Evolutionary conservation across 495 filamentous ascomycete genomes (phyloP).

Genomic region (Penicillium paxilli): DNA sequence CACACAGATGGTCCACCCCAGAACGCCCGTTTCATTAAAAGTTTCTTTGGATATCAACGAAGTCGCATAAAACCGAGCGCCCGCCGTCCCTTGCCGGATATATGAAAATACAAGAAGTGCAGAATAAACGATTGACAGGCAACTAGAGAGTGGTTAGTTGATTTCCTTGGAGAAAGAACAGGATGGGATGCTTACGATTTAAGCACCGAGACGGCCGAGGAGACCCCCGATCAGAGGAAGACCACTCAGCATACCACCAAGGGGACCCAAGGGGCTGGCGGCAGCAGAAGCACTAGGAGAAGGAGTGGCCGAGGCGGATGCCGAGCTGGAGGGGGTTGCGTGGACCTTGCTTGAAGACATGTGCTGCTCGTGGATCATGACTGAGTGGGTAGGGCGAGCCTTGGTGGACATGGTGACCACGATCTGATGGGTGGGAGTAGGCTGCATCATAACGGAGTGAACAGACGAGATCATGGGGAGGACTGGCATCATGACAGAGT

Average conservation of each 20-base stretch:
- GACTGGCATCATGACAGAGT: background rate
- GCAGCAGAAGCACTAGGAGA: constrained; percentile 3
- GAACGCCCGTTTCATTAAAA: constrained; percentile 17
- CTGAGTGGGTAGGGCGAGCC: background rate
- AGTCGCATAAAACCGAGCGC: constrained; percentile 7
- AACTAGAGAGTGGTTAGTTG: background rate
- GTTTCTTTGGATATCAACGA: constrained; percentile 22
- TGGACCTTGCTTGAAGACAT: background rate
- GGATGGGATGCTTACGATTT: background rate
- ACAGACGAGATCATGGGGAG: background rate
- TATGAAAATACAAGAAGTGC: constrained; percentile 10
- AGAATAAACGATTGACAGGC: background rate
- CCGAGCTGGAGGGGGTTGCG: constrained; percentile 11
- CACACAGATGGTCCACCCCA: background rate
- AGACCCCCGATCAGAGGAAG: constrained; percentile 12
- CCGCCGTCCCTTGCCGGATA: constrained; percentile 6
- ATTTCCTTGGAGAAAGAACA: background rate
- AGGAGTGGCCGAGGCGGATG: constrained; percentile 12
- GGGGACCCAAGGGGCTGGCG: background rate
- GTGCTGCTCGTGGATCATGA: constrained; percentile 5
- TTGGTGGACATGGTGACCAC: constrained; percentile 1
- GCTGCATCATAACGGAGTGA: background rate
- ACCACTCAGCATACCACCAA: constrained; percentile 1
- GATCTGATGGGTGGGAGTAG: constrained; percentile 1
- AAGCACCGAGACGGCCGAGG: constrained; percentile 6